Conservation (phyloP, 441 rosid genomes). For the Aquilaria agallochum region DNA sequence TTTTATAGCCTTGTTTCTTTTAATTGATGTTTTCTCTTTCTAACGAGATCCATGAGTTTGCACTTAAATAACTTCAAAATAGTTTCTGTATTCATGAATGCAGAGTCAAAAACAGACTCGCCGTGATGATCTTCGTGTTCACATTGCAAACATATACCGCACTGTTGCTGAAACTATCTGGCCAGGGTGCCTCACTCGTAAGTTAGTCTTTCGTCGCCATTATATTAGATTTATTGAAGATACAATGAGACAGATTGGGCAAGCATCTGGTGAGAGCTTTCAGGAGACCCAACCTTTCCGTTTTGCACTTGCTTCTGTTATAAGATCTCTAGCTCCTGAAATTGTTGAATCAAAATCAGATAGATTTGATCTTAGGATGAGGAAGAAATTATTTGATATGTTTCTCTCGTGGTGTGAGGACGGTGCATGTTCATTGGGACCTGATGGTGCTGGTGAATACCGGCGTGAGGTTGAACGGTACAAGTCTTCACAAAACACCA, state of each 20-base stretch:
- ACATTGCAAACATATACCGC: conserved; percentile 82
- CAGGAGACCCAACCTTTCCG: conserved; percentile 93
- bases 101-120: conserved; percentile 83
- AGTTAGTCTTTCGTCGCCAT: conserved; percentile 80
- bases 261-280: conserved; percentile 68
- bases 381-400: conserved; percentile 83
- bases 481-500: conserved; percentile 81
- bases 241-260: conserved; percentile 53
- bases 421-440: conserved; percentile 75
- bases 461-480: conserved; percentile 97
- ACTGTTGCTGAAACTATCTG: conserved; percentile 83
- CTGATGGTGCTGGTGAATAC: conserved; percentile 76
- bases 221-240: conserved; percentile 90
- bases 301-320: conserved; percentile 80
- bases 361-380: conserved; percentile 78
- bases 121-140: conserved; percentile 84
- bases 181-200: conserved; percentile 88
- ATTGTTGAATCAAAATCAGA: conserved; percentile 88
- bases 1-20: too few relatives aligned
- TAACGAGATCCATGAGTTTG: too few relatives aligned
- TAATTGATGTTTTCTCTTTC: too few relatives aligned
- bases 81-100: conserved; percentile 21
- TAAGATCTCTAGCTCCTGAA: conserved; percentile 91
- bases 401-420: conserved; percentile 93
- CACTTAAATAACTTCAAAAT: too few relatives aligned